Base-by-base conservation (phyloP, 75 land plant species). In the Cryptomeria japonica region DNA sequence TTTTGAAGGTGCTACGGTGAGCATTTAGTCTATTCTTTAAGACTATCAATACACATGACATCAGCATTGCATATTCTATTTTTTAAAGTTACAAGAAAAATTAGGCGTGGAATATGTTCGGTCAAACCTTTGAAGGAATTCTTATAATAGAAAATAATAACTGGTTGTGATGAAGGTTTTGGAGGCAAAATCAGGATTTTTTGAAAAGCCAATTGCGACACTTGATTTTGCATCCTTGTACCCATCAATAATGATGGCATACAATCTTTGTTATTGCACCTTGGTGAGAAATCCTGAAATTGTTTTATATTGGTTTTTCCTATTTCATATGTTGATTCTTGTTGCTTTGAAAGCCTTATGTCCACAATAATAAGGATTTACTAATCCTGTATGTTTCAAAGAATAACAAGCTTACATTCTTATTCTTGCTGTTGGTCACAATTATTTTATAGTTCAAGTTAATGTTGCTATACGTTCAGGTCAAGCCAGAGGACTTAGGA, bases 181-280 rank as follows among this genome's bases (percentile, higher is more conserved):
- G 90, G 99, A 98, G 84, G 95, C 99, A 22, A 95, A 88, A 84
- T 90, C 96, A 76, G 99, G 99, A 55, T 98, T 94, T 84, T 97
- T 94, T 90, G 97, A 98, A 80, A 97, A 98, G 88, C 99, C 99
- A 41, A 97, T 98, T 92, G 99, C 99, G 46, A 98, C 99, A 32
- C 88, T 98, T 72, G 99, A 98, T 91, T 98, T 98, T 94, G 99
- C 99, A 79, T 98, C 99, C 46, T 83, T 98, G 41, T 98, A 98
- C 93, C 99, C 99, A 73, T 98, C 99, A 25, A 98, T 98, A 83
- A 98, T 98, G 99, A 98, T 98, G 99, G 99, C 99, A 41, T 98
- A 98, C 90, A 98, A 98, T 88, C 92, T 98, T 87, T 98, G 99
- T 80, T 98, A 98, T 82, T 97, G 99, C 89, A 98, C 97, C 38